These are phyloP conservation scores for Cruciata laevipes DNA, from an alignment of 257 asterid species.

Conservation along the genomic window DNA sequence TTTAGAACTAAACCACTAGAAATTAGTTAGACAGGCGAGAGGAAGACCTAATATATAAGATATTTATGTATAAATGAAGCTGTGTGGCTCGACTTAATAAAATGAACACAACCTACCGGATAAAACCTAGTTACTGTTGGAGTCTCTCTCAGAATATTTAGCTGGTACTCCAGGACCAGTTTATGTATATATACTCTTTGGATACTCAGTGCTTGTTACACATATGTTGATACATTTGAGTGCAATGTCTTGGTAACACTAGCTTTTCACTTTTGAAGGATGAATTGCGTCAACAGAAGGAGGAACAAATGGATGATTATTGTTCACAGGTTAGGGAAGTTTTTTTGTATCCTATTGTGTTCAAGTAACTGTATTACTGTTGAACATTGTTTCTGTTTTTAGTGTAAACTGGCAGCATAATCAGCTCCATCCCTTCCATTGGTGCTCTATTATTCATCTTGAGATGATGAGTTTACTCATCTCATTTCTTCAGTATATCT, in stretches of 20 bases:
- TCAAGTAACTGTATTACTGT: not conserved
- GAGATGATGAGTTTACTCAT: not conserved
- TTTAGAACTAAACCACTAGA: not conserved
- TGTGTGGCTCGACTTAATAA: not conserved
- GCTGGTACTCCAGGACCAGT: not conserved
- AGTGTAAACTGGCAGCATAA: too few species aligned
- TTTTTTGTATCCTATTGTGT: constrained; percentile 5
- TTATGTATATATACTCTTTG: not conserved
- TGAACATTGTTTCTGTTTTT: not conserved
- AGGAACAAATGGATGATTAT: constrained; percentile 96
- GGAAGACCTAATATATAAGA: not conserved
- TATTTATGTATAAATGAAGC: not conserved
- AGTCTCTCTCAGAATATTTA: not conserved
- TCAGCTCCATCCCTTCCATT: not conserved
- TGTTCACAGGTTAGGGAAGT: constrained; percentile 75
- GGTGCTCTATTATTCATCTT: not conserved
- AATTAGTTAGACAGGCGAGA: not conserved
- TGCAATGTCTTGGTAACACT: too few species aligned
- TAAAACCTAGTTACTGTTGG: not conserved
- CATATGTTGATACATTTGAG: not conserved
- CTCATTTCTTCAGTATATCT: not conserved
- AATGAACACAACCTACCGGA: too few species aligned
- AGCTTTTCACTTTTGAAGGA: constrained; percentile 46
- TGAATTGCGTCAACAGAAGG: constrained; percentile 84
- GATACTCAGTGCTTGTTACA: not conserved